Base-by-base conservation (phyloP, 2,329 filamentous ascomycete genomes). In the Xylariaceae sp. region DNA sequence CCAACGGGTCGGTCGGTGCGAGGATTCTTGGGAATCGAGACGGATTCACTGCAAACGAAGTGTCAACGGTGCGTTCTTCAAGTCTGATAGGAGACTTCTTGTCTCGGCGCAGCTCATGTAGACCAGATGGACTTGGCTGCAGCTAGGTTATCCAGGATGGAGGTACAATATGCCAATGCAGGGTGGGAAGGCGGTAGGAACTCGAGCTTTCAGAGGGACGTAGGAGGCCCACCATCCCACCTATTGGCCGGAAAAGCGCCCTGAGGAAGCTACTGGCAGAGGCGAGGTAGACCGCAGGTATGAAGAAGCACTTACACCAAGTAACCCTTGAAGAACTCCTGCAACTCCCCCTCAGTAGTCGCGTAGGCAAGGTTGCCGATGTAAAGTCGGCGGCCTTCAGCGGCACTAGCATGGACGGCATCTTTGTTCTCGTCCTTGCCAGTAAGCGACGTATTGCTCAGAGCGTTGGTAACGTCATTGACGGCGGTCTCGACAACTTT, bases 301-400 rank as follows among this genome's bases (percentile, higher is more conserved):
- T 6, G 13, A 9, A 5, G 27, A 18, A 35, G 32, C 14, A 85
- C 90, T 77, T 78, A 98, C 92, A 98, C 87, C 75, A 92, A 83
- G 77, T 94, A 96, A 68, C 82, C 85, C 77, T 92, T 90, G 83
- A 98, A 98, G 79, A 98, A 98, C 57, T 92, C 85, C 77, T 93
- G 94, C 78, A 98, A 87, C 82, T 95, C 88, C 83, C 85, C 92
- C 85, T 96, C 92, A 67, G 88, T 94, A 81, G 92, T 96, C 82
- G 90, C 89, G 68, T 98, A 98, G 60, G 92, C 92, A 80, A 98
- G 85, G 77, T 98, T 98, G 76, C 92, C 92, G 75, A 98, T 96
- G 75, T 98, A 98, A 59, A 98, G 83, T 73, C 92, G 87, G 75
- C 92, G 87, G 67, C 92, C 90, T 77, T 98, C 92, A 68, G 90